A percentile compares a stretch with the other conserved stretches of the same genome.
Conservation (phyloP, 148 eudicot genomes). For the Rhododendron mucronatum region DNA sequence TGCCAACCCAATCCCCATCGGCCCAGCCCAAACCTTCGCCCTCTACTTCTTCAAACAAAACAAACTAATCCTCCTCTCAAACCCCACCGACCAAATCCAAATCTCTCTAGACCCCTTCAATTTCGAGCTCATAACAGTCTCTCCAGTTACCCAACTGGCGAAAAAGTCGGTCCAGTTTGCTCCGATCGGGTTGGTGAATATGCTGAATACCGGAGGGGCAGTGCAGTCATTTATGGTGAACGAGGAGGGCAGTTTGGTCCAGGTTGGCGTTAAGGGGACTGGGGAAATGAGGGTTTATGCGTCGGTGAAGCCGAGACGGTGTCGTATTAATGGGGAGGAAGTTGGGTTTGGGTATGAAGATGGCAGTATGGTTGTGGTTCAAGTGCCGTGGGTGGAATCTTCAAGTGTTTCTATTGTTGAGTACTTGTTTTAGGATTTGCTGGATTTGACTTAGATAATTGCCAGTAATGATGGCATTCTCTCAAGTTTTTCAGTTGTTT, state of each 20-base stretch:
- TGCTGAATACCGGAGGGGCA: constrained; percentile 68
- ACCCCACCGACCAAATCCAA: constrained; percentile 36
- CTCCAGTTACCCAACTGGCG: constrained; percentile 42
- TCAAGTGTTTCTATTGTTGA: constrained; percentile 35
- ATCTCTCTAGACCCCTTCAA: constrained; percentile 64
- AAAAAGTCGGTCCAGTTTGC: constrained; percentile 48
- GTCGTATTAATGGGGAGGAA: constrained; percentile 38
- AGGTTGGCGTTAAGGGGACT: constrained; percentile 52
- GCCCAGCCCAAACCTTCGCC: constrained; percentile 43
- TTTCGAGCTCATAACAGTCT: constrained; percentile 71
- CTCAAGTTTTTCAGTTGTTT: neutral
- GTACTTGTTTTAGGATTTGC: constrained; percentile 33
- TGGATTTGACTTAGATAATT: neutral
- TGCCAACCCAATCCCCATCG: constrained; percentile 36
- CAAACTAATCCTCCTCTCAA: constrained; percentile 40
- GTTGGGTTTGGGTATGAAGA: constrained; percentile 41
- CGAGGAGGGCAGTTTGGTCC: constrained; percentile 29
- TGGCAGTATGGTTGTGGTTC: constrained; percentile 32
- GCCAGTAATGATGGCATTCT: neutral
- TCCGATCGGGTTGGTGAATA: constrained; percentile 60
- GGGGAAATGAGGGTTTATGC: constrained; percentile 60
- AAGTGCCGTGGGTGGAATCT: constrained; percentile 45
- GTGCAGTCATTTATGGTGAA: constrained; percentile 37
- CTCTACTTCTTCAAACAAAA: constrained; percentile 52
- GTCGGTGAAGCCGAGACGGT: constrained; percentile 43